These are phyloP conservation scores for Coprinopsis strossmayeri DNA, from an alignment of 768 basidiomycete genomes.

Conservation along the genomic window DNA sequence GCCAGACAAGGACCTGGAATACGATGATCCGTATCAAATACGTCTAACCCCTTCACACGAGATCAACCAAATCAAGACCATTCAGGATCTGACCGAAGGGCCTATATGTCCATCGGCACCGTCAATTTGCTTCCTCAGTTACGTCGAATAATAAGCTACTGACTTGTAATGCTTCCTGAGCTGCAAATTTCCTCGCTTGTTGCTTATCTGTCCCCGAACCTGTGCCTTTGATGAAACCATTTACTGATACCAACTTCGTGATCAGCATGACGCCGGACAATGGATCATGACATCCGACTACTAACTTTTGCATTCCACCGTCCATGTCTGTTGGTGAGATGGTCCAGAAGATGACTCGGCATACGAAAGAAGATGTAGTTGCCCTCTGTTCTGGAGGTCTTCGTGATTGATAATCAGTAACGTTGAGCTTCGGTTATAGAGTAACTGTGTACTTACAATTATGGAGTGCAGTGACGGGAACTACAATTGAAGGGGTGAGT, in stretches of 20 bases:
- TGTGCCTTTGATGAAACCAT: constrained; percentile 39
- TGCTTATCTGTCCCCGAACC: constrained; percentile 38
- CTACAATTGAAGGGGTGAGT: constrained; percentile 13
- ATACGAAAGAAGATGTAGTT: constrained; percentile 25
- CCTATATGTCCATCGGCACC: constrained; percentile 1
- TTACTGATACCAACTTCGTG: no score
- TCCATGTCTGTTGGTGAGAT: constrained; percentile 40
- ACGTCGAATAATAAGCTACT: constrained; percentile 5
- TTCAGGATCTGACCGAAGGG: neutral
- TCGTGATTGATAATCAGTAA: constrained; percentile 7
- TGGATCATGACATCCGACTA: neutral
- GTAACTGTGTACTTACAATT: constrained; percentile 33
- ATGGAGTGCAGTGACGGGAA: constrained; percentile 28
- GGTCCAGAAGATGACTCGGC: constrained; percentile 34
- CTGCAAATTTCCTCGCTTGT: constrained; percentile 42
- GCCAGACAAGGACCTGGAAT: no score
- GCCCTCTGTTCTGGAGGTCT: constrained; percentile 24
- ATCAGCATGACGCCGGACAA: no score
- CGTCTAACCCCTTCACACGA: neutral
- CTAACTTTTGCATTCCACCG: constrained; percentile 52
- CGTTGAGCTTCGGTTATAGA: no score
- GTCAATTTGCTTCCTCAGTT: neutral
- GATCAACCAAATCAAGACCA: neutral
- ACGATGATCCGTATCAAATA: neutral
- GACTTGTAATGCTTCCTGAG: constrained; percentile 36